Conservation (phyloP, 2,329 filamentous ascomycete genomes). For the Neoarthrinium moseri region DNA sequence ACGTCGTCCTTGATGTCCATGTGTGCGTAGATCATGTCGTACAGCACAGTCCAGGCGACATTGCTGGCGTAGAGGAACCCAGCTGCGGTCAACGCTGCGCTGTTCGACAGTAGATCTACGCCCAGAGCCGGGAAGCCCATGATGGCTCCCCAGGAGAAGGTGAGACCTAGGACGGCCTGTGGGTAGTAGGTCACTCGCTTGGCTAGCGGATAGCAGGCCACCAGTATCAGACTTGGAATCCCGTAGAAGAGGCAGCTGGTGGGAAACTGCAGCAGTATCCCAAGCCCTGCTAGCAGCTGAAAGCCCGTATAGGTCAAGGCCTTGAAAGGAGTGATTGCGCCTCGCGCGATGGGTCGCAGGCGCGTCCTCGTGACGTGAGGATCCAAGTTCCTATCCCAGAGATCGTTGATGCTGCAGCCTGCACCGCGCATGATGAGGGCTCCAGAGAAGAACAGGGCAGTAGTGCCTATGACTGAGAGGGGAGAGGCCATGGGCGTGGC, state of each 20-base stretch:
- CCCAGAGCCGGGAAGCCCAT: constrained; percentile 86
- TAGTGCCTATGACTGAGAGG: constrained; percentile 61
- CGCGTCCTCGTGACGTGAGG: constrained; percentile 74
- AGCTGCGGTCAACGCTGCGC: constrained; percentile 62
- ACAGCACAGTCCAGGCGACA: constrained; percentile 82
- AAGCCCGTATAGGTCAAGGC: constrained; percentile 72
- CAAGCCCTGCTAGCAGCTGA: constrained; percentile 73
- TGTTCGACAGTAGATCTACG: constrained; percentile 67
- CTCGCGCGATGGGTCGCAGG: constrained; percentile 76
- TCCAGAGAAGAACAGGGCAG: constrained; percentile 70
- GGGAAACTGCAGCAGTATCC: constrained; percentile 74
- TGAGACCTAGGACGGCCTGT: constrained; percentile 77
- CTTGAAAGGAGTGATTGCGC: constrained; percentile 70
- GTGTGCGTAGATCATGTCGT: constrained; percentile 92
- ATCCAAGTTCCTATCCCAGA: constrained; percentile 87
- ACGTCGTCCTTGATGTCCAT: constrained; percentile 87
- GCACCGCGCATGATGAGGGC: constrained; percentile 84
- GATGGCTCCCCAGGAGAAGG: constrained; percentile 86
- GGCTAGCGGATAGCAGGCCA: constrained; percentile 75
- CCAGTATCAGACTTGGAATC: constrained; percentile 71
- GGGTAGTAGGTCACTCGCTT: constrained; percentile 88
- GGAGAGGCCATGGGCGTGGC: constrained; percentile 60
- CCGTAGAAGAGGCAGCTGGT: constrained; percentile 72
- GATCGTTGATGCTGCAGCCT: constrained; percentile 86
- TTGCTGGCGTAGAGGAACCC: constrained; percentile 74